Evolutionary conservation across 2,329 filamentous ascomycete genomes (phyloP), one percentile per base, ranked within the genome.

Genomic region (Talaromyces marneffei): DNA sequence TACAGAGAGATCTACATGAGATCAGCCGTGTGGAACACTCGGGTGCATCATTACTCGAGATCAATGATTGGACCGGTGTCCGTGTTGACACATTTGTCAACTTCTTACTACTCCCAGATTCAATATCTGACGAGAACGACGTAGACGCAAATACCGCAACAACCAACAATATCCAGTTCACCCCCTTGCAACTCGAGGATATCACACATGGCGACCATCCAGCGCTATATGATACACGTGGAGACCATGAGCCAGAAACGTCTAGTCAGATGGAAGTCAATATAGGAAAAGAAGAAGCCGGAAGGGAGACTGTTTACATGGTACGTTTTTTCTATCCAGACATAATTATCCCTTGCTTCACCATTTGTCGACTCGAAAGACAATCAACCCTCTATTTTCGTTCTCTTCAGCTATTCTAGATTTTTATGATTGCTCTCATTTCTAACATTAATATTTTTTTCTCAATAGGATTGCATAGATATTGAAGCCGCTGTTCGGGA

Each of bases 1-100:
- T 96, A 1, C 91, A 95, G 69, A 67, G 68, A 0, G 90, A 95
- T 67, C 74, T 96, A 0, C 78, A 82, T 37, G 71, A 77, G 3
- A 87, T 96, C 37, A 82, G 80, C 20, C 80, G 66, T 27, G 74
- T 75, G 1, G 81, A 79, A 52, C 85, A 85, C 68, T 81, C 83
- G 0, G 77, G 77, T 1, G 85, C 85, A 0, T 85, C 85, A 1
- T 76, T 96, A 1, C 85, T 84, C 76, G 87, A 96, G 71, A 87
- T 96, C 39, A 74, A 80, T 20, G 73, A 80, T 16, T 96, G 91
- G 91, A 93, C 90, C 0, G 88, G 88, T 0, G 75, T 91, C 1
- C 78, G 74, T 59, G 73, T 96, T 1, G 83, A 89, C 66, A 86
- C 83, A 0, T 93, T 90, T 75, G 85, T 96, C 67, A 97, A 97